phyloP scores from a whole-genome alignment of 495 filamentous ascomycete species.

The Emericellopsis terricola region DNA sequence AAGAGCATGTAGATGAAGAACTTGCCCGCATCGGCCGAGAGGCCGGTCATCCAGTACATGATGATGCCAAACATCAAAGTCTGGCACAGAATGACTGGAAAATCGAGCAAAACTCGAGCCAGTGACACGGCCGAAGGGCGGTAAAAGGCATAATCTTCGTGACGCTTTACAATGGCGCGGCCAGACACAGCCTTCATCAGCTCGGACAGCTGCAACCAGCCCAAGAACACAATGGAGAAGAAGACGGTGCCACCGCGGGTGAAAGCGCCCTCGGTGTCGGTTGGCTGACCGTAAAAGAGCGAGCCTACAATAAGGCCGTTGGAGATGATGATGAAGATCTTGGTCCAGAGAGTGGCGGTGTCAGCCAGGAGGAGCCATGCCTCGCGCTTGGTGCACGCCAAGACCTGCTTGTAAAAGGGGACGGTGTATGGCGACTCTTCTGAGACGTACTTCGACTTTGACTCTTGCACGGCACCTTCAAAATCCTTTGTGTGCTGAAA shows the following conservation, averaged over 20 bases:
- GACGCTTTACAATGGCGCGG: conserved; percentile 60
- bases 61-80: conserved; percentile 55
- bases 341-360: conserved; percentile 39
- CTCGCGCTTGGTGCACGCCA: conserved; percentile 33
- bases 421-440: conserved; percentile 37
- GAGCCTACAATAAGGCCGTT: conserved; percentile 56
- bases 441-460: conserved; percentile 21
- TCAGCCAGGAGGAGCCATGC: conserved; percentile 41
- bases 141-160: conserved; percentile 74
- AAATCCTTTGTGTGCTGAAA: conserved; percentile 22
- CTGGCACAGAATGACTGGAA: conserved; percentile 52
- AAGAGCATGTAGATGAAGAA: conserved; percentile 64
- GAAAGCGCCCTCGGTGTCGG: conserved; percentile 35
- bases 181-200: conserved; percentile 51
- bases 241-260: conserved; percentile 42
- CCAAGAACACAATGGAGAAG: conserved; percentile 65
- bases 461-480: conserved; percentile 25
- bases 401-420: conserved; percentile 37
- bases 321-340: conserved; percentile 38
- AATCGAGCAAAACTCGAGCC: conserved; percentile 57
- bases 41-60: conserved; percentile 60
- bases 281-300: conserved; percentile 52
- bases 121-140: conserved; percentile 63
- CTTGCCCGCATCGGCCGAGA: conserved; percentile 52
- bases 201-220: conserved; percentile 60